A percentile compares a stretch with the other conserved stretches of the same genome.
Conservation (phyloP, 768 basidiomycete genomes). For the Boletales sp. region DNA sequence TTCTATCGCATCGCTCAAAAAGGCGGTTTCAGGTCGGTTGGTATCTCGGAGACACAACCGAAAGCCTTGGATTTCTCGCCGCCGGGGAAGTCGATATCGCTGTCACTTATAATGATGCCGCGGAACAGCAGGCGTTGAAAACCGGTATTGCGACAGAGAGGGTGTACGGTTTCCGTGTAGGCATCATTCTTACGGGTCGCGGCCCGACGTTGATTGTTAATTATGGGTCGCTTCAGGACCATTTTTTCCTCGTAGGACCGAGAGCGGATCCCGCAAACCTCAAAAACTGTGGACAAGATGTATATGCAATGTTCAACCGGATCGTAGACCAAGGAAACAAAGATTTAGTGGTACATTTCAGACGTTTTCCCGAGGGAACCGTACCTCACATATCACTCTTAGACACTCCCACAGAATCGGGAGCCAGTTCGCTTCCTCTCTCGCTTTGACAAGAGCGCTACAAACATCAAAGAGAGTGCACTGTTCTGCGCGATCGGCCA, state of each 20-base stretch:
- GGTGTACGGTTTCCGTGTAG: constrained; percentile 45
- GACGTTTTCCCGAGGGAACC: not conserved
- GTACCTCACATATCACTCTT: constrained; percentile 1
- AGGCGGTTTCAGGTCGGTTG: constrained; percentile 42
- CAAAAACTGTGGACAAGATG: constrained; percentile 24
- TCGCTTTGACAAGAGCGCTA: constrained; percentile 56
- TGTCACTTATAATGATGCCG: constrained; percentile 51
- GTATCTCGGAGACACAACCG: constrained; percentile 55
- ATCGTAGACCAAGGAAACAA: constrained; percentile 44
- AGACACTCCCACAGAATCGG: constrained; percentile 29
- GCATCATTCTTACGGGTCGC: constrained; percentile 7
- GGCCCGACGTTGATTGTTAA: not conserved
- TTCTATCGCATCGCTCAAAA: not conserved
- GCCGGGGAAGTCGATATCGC: constrained; percentile 45
- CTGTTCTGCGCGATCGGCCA: constrained; percentile 50
- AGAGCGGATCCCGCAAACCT: constrained; percentile 43
- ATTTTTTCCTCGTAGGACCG: constrained; percentile 51
- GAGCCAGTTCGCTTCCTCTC: constrained; percentile 48
- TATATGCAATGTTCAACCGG: constrained; percentile 45
- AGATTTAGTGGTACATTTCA: constrained; percentile 34
- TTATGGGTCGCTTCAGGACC: constrained; percentile 34
- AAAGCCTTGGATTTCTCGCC: constrained; percentile 42
- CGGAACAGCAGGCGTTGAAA: constrained; percentile 38
- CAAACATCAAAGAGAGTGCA: constrained; percentile 54
- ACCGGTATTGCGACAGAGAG: constrained; percentile 31